Evolutionary conservation across 2,329 filamentous ascomycete genomes (phyloP).

Genomic region (Paraconiothyrium sp.): DNA sequence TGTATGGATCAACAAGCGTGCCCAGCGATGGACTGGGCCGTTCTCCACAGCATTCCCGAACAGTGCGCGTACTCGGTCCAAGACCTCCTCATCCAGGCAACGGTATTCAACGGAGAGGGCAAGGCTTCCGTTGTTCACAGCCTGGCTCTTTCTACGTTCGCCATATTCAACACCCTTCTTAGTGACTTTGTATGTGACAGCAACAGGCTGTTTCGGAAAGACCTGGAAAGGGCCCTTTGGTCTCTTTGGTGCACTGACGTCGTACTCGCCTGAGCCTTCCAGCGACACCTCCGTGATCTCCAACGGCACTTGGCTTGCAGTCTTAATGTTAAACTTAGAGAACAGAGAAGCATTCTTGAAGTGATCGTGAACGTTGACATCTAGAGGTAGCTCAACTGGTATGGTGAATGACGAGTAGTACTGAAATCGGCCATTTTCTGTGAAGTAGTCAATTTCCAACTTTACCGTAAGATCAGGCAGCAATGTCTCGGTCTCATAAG

Average conservation of each 20-base stretch:
- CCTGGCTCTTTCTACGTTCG: slow-evolving; percentile 32
- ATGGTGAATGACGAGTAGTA: slow-evolving; percentile 71
- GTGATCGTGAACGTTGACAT: slow-evolving; percentile 95
- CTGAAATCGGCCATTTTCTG: slow-evolving; percentile 70
- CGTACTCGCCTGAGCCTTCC: slow-evolving; percentile 73
- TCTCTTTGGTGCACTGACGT: slow-evolving; percentile 66
- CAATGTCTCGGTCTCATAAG: slow-evolving; percentile 85
- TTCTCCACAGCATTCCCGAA: slow-evolving; percentile 59
- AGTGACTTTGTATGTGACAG: slow-evolving; percentile 80
- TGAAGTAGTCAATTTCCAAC: slow-evolving; percentile 79
- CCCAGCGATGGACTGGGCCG: slow-evolving; percentile 58
- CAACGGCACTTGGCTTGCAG: slow-evolving; percentile 77
- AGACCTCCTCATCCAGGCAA: slow-evolving; percentile 78
- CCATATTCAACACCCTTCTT: slow-evolving; percentile 57
- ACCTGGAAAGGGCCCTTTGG: slow-evolving; percentile 64
- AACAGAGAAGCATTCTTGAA: slow-evolving; percentile 86
- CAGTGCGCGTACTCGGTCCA: slow-evolving; percentile 55
- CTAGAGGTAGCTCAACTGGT: slow-evolving; percentile 80
- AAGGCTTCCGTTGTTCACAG: slow-evolving; percentile 55
- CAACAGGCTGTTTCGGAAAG: slow-evolving; percentile 83
- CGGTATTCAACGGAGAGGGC: slow-evolving; percentile 79
- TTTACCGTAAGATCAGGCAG: slow-evolving; percentile 75
- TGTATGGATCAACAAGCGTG: slow-evolving; percentile 62
- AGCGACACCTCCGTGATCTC: slow-evolving; percentile 77
- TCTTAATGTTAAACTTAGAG: slow-evolving; percentile 90